Conservation (phyloP, 257 asterid species). For the Primulina huaijiensis region DNA sequence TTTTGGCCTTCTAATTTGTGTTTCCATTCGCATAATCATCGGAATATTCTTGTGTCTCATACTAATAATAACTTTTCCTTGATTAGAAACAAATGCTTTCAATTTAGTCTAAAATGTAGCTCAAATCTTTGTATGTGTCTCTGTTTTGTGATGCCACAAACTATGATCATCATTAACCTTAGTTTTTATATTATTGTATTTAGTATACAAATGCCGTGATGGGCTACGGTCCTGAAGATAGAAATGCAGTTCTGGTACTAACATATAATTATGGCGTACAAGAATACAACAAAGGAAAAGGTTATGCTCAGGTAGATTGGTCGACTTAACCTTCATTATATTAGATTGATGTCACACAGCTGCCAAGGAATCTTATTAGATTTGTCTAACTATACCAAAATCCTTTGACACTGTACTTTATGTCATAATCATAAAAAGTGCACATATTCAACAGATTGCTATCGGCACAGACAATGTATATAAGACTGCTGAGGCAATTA, state of each 20-base stretch:
- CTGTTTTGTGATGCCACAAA: background rate
- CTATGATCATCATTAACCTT: background rate
- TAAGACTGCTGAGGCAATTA: slow-evolving; percentile 65
- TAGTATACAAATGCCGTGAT: slow-evolving; percentile 65
- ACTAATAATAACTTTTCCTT: background rate
- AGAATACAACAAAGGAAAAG: slow-evolving; percentile 77
- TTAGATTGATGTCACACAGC: background rate
- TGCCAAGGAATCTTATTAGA: background rate
- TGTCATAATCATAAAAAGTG: background rate
- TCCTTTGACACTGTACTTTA: too few species aligned
- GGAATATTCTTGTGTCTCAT: background rate
- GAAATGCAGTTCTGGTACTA: slow-evolving; percentile 60
- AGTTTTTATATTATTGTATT: slow-evolving; percentile 10
- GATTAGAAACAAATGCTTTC: too few species aligned
- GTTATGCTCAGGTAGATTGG: slow-evolving; percentile 66
- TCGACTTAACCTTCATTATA: background rate
- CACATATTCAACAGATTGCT: slow-evolving; percentile 44
- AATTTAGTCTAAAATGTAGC: too few species aligned
- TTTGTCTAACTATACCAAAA: background rate
- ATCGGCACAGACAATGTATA: slow-evolving; percentile 71
- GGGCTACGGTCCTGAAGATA: slow-evolving; percentile 85
- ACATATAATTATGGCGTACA: slow-evolving; percentile 66
- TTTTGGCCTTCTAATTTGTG: too few species aligned
- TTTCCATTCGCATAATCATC: too few species aligned
- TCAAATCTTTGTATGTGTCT: background rate